Percentiles rank a stretch among this genome's conserved stretches.
phyloP scores from a whole-genome alignment of 1,284 basidiomycete species.

The Pterula multifida region DNA sequence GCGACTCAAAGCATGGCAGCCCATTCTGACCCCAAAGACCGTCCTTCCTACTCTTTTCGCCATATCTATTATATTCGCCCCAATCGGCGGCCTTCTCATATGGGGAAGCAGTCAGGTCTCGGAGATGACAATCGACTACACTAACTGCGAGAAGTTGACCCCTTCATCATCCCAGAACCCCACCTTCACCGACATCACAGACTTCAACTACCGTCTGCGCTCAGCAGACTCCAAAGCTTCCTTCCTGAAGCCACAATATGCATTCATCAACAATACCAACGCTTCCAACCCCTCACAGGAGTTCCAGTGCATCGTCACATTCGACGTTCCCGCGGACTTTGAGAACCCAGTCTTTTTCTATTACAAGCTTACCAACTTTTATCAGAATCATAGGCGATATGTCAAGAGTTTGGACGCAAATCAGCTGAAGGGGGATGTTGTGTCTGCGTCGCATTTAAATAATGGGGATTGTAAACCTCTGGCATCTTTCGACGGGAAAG shows the following conservation, averaged over 20 bases:
- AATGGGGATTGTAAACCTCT: slow-evolving; percentile 87
- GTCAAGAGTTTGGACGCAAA: slow-evolving; percentile 83
- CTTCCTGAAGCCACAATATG: slow-evolving; percentile 47
- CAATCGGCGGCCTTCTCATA: slow-evolving; percentile 88
- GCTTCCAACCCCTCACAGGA: slow-evolving; percentile 31
- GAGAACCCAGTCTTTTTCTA: slow-evolving; percentile 80
- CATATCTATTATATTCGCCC: slow-evolving; percentile 89
- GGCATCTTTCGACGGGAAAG: slow-evolving; percentile 36
- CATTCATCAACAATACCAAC: slow-evolving; percentile 46
- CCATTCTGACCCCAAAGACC: slow-evolving; percentile 94
- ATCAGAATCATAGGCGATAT: slow-evolving; percentile 97
- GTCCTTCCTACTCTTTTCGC: slow-evolving; percentile 95
- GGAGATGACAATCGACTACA: slow-evolving; percentile 94
- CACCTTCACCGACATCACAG: slow-evolving; percentile 30
- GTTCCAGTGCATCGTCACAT: slow-evolving; percentile 66
- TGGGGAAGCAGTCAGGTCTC: slow-evolving; percentile 81
- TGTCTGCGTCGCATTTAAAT: slow-evolving; percentile 41
- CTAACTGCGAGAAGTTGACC: slow-evolving; percentile 69
- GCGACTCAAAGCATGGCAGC: slow-evolving; percentile 99
- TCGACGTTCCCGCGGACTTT: slow-evolving; percentile 75
- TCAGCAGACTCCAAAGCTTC: slow-evolving; percentile 41
- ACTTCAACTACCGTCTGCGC: slow-evolving; percentile 64
- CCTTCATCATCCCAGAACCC: slow-evolving; percentile 21
- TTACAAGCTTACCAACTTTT: slow-evolving; percentile 95
- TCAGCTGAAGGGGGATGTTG: slow-evolving; percentile 75